These are phyloP conservation scores for Ophiostoma sp. DNA, from an alignment of 2,329 filamentous ascomycete genomes.

Conservation along the genomic window DNA sequence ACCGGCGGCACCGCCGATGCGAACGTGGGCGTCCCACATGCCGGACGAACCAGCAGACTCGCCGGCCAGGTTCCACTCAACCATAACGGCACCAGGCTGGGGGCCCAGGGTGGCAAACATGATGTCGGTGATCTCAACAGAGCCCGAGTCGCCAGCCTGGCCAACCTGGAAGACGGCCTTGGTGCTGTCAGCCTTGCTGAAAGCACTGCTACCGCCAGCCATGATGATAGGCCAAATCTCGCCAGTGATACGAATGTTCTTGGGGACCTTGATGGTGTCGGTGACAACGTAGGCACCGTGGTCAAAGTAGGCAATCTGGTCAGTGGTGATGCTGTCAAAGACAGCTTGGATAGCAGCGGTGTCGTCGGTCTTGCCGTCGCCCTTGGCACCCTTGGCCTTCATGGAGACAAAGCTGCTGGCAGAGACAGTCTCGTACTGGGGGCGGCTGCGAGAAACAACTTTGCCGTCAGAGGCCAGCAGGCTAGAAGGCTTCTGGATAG, in stretches of 20 bases:
- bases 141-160: conserved; percentile 66
- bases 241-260: conserved; percentile 79
- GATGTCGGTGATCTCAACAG: conserved; percentile 81
- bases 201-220: conserved; percentile 65
- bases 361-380: conserved; percentile 83
- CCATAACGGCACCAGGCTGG: conserved; percentile 79
- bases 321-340: conserved; percentile 60
- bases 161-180: conserved; percentile 83
- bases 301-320: conserved; percentile 68
- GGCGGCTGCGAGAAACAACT: conserved; percentile 79
- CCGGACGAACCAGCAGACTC: conserved; percentile 62
- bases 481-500: conserved; percentile 56
- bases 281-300: conserved; percentile 68
- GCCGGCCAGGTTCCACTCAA: conserved; percentile 83
- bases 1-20: conserved; percentile 80
- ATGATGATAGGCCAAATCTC: conserved; percentile 90
- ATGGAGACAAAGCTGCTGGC: conserved; percentile 73
- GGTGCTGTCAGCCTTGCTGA: conserved; percentile 69
- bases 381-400: conserved; percentile 75
- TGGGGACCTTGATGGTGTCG: conserved; percentile 65
- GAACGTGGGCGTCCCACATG: conserved; percentile 95
- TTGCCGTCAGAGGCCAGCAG: conserved; percentile 61
- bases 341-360: conserved; percentile 76
- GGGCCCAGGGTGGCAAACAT: conserved; percentile 80
- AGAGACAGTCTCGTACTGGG: conserved; percentile 69